Percentiles rank a stretch among this genome's conserved stretches.
These are phyloP conservation scores for Rhizopogon vinicolor DNA, from an alignment of 768 basidiomycete species.

Conservation along the genomic window DNA sequence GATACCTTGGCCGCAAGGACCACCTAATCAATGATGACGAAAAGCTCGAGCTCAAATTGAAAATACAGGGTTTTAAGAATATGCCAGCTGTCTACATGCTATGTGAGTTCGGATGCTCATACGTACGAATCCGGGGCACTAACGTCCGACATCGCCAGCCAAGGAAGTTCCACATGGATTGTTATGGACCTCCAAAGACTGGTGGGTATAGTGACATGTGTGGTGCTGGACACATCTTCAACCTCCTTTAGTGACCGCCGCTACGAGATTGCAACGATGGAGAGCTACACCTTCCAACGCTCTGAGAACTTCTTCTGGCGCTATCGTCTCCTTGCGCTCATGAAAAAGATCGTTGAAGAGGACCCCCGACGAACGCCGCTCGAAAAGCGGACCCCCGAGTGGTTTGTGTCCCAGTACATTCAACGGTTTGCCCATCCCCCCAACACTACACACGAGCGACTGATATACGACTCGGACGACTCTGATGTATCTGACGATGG, in stretches of 20 bases:
- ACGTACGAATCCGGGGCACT: background rate
- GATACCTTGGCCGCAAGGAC: conserved; percentile 3
- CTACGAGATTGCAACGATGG: conserved; percentile 44
- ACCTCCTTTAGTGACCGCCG: conserved; percentile 30
- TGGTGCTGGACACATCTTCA: conserved; percentile 1
- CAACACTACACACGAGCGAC: conserved; percentile 25
- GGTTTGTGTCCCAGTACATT: conserved; percentile 43
- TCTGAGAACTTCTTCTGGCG: conserved; percentile 50
- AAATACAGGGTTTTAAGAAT: conserved; percentile 37
- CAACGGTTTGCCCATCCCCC: conserved; percentile 17
- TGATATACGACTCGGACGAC: conserved; percentile 29
- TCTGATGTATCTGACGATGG: conserved; percentile 27
- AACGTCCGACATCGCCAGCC: conserved; percentile 15
- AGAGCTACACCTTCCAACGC: conserved; percentile 34
- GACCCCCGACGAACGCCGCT: conserved; percentile 28
- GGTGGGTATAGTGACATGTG: conserved; percentile 15
- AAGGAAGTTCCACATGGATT: conserved; percentile 25
- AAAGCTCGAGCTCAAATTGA: conserved; percentile 30
- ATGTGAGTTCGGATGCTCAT: conserved; percentile 18
- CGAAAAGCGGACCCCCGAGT: conserved; percentile 41
- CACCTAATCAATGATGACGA: conserved; percentile 3
- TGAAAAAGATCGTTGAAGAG: conserved; percentile 38
- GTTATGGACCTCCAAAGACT: conserved; percentile 23
- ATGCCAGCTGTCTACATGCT: conserved; percentile 37
- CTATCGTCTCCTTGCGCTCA: conserved; percentile 43